Evolutionary conservation across 345 rosid genomes (phyloP), one percentile per base, ranked within the genome.

Genomic region (Salix purpurea): DNA sequence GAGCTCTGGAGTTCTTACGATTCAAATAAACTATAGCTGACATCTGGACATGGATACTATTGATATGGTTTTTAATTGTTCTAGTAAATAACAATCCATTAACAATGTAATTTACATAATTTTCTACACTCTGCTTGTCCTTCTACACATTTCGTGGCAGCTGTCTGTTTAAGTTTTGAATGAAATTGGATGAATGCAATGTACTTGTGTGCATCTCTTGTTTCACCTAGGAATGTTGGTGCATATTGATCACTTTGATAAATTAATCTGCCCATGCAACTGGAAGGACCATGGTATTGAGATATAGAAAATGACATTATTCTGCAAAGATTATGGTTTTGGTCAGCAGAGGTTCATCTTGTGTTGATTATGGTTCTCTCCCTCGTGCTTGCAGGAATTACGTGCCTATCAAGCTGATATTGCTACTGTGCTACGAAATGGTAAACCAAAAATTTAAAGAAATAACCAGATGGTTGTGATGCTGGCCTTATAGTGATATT

Each of bases 371-470:
- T 24, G 67, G 30, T 13, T 64, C 16, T 23, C 67, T 24, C 34
- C 28, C 32, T 67, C 58, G 62, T 83, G 46, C 54, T 76, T 88
- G 80, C 80, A 96, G 99, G 99, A 96, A 82, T 74, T 96, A 75
- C 98, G 98, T 65, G 99, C 99, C 72, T 96, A 96, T 83, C 99
- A 96, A 90, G 99, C 99, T 84, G 97, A 96, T 83, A 88, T 84
- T 79, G 99, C 99, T 2, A 96, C 96, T 56, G 95, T 96, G 72
- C 83, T 91, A 71, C 91, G 99, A 81, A 93, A 93, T 91, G 99
- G 99, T 94, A 91, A 82, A 67, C 37, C 36, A 67, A 80, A 64
- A 54, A 26, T 28, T 32, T 21, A 58, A 66, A 19, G 19, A 54
- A 32, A 23, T 21, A 73, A 28, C 42, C n/a, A 40, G 65, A 73